Evolutionary conservation across 139 green algal genomes (phyloP).

Genomic region (Pedinophyceae sp.): DNA sequence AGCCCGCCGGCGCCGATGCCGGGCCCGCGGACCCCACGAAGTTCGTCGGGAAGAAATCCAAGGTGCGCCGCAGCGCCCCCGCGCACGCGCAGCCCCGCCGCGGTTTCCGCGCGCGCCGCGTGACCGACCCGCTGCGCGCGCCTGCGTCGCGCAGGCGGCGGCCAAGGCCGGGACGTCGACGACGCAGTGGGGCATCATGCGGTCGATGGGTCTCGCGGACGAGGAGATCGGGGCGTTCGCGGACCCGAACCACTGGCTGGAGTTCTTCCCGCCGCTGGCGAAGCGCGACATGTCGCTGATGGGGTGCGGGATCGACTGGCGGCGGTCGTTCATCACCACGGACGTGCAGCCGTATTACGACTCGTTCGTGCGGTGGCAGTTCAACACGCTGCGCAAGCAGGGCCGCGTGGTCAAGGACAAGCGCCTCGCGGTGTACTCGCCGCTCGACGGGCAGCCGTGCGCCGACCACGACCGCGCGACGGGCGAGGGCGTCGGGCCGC

Average conservation of each 20-base stretch:
- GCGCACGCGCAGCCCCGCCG: no score
- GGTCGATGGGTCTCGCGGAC: slow-evolving; percentile 62
- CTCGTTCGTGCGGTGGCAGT: slow-evolving; percentile 92
- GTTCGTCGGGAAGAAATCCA: slow-evolving; percentile 87
- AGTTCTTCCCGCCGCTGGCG: slow-evolving; percentile 83
- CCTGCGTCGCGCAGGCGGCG: slow-evolving; percentile 18
- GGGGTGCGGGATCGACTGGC: slow-evolving; percentile 95
- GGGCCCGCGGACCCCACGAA: slow-evolving; percentile 84
- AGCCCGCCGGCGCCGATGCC: slow-evolving; percentile 6
- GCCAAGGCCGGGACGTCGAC: slow-evolving; percentile 1
- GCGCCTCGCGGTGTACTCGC: slow-evolving; percentile 74
- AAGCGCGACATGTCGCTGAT: slow-evolving; percentile 72
- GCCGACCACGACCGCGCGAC: slow-evolving; percentile 82
- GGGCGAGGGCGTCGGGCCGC: slow-evolving; percentile 82
- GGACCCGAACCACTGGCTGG: slow-evolving; percentile 74
- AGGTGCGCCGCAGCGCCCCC: slow-evolving; percentile 32
- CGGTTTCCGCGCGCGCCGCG: no score
- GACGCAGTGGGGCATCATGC: slow-evolving; percentile 89
- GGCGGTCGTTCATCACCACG: slow-evolving; percentile 95
- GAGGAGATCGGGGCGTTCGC: slow-evolving; percentile 74
- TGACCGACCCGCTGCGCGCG: no score
- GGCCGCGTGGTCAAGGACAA: slow-evolving; percentile 92
- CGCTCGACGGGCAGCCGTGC: slow-evolving; percentile 86
- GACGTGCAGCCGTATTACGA: slow-evolving; percentile 97
- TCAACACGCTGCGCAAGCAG: slow-evolving; percentile 61